A percentile compares a stretch with the other conserved stretches of the same genome.
Evolutionary conservation across 768 basidiomycete species (phyloP).

Genomic region (Auricularia heimuer): DNA sequence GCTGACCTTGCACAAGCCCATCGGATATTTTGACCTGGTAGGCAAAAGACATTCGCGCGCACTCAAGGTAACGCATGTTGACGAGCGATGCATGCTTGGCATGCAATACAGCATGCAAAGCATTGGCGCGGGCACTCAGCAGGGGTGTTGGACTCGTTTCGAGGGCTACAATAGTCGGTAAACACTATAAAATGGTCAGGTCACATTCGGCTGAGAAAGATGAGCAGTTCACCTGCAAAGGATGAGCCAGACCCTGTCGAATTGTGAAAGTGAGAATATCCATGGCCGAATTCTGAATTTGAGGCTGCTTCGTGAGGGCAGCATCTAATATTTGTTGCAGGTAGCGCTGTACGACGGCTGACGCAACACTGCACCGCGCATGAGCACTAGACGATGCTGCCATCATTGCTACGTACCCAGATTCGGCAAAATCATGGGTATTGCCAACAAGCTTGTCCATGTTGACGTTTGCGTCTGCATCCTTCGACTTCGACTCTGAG

Average conservation of each 20-base stretch:
- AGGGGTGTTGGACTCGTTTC: slow-evolving; percentile 64
- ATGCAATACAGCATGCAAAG: slow-evolving; percentile 73
- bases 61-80: slow-evolving; percentile 74
- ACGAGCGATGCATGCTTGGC: slow-evolving; percentile 83
- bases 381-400: neutral
- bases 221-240: slow-evolving; percentile 58
- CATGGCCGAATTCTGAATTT: slow-evolving; percentile 73
- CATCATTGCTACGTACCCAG: slow-evolving; percentile 48
- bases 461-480: slow-evolving; percentile 46
- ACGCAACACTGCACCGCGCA: slow-evolving; percentile 59
- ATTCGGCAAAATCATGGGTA: slow-evolving; percentile 92
- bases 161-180: slow-evolving; percentile 86
- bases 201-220: neutral
- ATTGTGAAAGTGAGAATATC: slow-evolving; percentile 90
- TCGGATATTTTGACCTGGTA: slow-evolving; percentile 59
- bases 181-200: slow-evolving; percentile 42
- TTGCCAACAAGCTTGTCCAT: slow-evolving; percentile 95
- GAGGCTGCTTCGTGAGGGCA: slow-evolving; percentile 57
- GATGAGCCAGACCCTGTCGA: slow-evolving; percentile 92
- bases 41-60: slow-evolving; percentile 70
- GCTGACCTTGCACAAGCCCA: slow-evolving; percentile 44
- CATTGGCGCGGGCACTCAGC: slow-evolving; percentile 65
- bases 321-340: slow-evolving; percentile 71
- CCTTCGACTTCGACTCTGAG: slow-evolving; percentile 31
- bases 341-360: slow-evolving; percentile 91